phyloP scores from a whole-genome alignment of 768 basidiomycete genomes.

The Kwoniella sp. region DNA sequence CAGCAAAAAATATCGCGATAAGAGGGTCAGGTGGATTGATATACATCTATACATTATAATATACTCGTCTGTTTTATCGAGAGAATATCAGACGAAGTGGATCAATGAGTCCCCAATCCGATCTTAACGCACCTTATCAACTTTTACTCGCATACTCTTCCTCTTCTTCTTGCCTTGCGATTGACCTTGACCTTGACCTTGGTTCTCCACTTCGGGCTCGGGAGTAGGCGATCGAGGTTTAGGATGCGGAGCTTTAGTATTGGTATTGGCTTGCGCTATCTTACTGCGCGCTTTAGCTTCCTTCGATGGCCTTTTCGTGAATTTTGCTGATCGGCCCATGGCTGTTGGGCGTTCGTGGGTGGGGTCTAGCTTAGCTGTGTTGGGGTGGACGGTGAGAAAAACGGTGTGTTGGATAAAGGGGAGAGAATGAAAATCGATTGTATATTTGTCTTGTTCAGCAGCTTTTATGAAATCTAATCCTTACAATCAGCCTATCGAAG shows the following conservation, averaged over 20 bases:
- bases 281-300: constrained; percentile 41
- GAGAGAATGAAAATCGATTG: no score
- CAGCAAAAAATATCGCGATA: no score
- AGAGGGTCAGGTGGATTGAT: no score
- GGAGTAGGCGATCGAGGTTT: constrained; percentile 14
- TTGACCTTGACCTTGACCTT: neutral
- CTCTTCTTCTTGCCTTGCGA: constrained; percentile 36
- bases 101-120: neutral
- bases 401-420: no score
- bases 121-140: constrained; percentile 36
- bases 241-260: constrained; percentile 24
- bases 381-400: no score
- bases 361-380: no score
- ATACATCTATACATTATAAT: no score
- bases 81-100: no score
- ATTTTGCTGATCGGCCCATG: constrained; percentile 47
- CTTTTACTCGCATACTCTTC: constrained; percentile 41
- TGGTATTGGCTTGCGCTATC: constrained; percentile 27
- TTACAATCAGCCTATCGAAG: no score
- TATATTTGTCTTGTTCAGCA: no score
- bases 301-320: constrained; percentile 41
- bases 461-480: no score
- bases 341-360: no score
- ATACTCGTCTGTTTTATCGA: neutral
- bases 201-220: constrained; percentile 9